Evolutionary conservation across 1,284 basidiomycete genomes (phyloP).

Genomic region (Singerocomus rubriflavus): DNA sequence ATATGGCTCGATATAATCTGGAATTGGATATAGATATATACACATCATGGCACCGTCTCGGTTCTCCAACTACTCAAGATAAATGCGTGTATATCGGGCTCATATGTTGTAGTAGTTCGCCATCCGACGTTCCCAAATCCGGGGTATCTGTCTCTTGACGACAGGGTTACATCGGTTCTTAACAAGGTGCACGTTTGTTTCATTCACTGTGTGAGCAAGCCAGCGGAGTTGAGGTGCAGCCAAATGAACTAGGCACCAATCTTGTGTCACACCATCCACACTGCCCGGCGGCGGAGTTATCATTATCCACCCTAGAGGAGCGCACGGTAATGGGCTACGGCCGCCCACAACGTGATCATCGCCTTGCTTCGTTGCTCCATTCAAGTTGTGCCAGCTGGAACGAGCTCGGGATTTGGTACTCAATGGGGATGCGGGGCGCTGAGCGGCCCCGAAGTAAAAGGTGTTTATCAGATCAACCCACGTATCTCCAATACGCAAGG

Average conservation of each 20-base stretch:
- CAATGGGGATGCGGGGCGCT: neutral
- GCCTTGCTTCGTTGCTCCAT: neutral
- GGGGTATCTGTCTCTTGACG: neutral
- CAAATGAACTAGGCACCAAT: neutral
- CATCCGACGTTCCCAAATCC: neutral
- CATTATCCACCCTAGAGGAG: neutral
- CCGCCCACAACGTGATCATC: neutral
- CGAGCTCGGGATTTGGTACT: neutral
- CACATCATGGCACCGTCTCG: no score
- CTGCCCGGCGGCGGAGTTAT: neutral
- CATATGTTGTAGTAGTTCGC: no score
- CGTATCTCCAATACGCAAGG: neutral
- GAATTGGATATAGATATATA: no score
- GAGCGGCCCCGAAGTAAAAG: neutral
- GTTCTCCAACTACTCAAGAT: no score
- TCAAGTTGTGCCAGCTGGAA: neutral
- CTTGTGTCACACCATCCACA: neutral
- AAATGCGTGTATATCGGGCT: no score
- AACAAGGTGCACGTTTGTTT: neutral
- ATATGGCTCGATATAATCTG: no score
- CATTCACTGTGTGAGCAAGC: neutral
- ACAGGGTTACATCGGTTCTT: neutral
- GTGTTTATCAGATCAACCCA: neutral
- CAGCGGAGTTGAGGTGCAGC: neutral
- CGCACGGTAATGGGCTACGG: neutral